phyloP scores from a whole-genome alignment of 441 rosid genomes.

The Flueggea neowawraea region DNA sequence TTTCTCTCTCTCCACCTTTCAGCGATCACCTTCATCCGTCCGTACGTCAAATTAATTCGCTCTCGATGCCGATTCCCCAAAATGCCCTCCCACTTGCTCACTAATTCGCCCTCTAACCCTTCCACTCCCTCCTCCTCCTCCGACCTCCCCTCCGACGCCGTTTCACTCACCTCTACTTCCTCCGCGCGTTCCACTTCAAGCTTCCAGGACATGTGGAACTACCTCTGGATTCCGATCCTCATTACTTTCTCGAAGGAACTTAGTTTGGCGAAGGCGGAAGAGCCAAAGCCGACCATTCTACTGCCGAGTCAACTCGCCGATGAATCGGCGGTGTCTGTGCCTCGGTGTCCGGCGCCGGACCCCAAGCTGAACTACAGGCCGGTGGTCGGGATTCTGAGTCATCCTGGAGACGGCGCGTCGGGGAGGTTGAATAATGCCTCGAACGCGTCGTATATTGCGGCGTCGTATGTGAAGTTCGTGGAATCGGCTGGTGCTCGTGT shows the following conservation, averaged over 20 bases:
- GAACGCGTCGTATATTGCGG: slow-evolving; percentile 62
- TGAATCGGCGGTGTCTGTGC: slow-evolving; percentile 10
- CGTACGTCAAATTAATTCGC: no score
- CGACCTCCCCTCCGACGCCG: slow-evolving; percentile 23
- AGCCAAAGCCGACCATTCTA: slow-evolving; percentile 16
- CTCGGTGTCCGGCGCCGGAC: slow-evolving; percentile 43
- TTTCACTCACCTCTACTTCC: background rate
- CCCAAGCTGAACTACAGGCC: slow-evolving; percentile 62
- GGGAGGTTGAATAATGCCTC: slow-evolving; percentile 66
- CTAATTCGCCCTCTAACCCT: slow-evolving; percentile 29
- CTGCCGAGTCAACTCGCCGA: slow-evolving; percentile 38
- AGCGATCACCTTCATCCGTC: no score
- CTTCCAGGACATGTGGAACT: slow-evolving; percentile 43
- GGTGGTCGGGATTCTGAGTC: slow-evolving; percentile 77
- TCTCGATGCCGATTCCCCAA: slow-evolving; percentile 9
- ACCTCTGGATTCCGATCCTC: slow-evolving; percentile 47
- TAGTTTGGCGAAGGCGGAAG: slow-evolving; percentile 18
- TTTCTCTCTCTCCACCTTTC: no score
- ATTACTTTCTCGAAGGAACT: slow-evolving; percentile 44
- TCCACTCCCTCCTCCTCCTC: slow-evolving; percentile 12
- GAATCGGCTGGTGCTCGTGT: slow-evolving; percentile 94
- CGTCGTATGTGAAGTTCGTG: slow-evolving; percentile 88
- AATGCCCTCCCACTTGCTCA: slow-evolving; percentile 32
- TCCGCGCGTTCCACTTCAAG: background rate
- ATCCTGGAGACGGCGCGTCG: slow-evolving; percentile 90